A percentile compares a stretch with the other conserved stretches of the same genome.
These are phyloP conservation scores for Sarocladiaceae sp. DNA, from an alignment of 2,329 filamentous ascomycete species.

Conservation along the genomic window DNA sequence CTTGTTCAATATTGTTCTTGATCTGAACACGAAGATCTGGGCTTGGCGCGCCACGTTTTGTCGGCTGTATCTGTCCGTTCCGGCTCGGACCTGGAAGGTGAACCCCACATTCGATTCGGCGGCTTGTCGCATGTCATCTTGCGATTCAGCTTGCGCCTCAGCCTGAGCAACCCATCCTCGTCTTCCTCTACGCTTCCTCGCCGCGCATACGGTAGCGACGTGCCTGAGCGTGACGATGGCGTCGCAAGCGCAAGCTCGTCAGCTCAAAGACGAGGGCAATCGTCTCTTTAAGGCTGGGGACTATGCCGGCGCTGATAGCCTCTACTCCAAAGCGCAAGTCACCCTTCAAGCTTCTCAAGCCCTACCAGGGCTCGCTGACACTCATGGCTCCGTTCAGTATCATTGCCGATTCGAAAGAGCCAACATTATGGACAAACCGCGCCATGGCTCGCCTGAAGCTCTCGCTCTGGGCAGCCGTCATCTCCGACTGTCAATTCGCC, in stretches of 20 bases:
- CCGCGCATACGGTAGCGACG: too few relatives aligned
- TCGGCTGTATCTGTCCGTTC: too few relatives aligned
- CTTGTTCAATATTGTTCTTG: neutral
- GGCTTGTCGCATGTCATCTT: too few relatives aligned
- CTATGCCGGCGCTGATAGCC: conserved; percentile 59
- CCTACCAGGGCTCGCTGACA: too few relatives aligned
- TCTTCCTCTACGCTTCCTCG: neutral
- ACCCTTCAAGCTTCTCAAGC: neutral
- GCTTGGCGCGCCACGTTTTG: too few relatives aligned
- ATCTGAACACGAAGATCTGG: too few relatives aligned
- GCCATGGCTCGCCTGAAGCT: conserved; percentile 78
- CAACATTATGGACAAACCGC: conserved; percentile 82
- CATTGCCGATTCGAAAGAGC: conserved; percentile 71
- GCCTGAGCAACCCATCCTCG: neutral
- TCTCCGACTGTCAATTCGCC: conserved; percentile 72
- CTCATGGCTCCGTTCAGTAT: conserved; percentile 49
- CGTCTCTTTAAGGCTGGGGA: conserved; percentile 61
- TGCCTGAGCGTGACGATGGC: neutral
- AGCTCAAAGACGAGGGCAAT: conserved; percentile 58
- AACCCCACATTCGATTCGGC: too few relatives aligned
- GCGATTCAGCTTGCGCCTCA: too few relatives aligned
- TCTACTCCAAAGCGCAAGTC: conserved; percentile 68
- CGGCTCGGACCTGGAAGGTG: too few relatives aligned
- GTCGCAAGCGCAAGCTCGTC: conserved; percentile 11
- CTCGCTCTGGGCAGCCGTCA: conserved; percentile 66